Conservation (phyloP, 176 grass and related monocot genomes). For the Eleusine coracana region DNA sequence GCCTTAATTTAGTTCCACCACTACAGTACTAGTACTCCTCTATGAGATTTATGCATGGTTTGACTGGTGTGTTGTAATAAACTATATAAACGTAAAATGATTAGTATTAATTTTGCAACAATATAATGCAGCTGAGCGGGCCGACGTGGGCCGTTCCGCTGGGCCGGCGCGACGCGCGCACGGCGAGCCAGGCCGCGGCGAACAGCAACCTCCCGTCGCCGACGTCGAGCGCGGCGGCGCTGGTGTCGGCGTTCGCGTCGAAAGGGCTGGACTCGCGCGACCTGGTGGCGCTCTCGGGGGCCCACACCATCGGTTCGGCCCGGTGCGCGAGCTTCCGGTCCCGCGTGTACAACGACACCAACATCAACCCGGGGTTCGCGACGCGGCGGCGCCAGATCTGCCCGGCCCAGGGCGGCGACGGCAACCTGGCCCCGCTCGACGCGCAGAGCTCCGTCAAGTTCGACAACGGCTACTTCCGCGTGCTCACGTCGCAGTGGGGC, state of each 20-base stretch:
- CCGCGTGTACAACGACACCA: conserved; percentile 73
- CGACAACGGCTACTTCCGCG: conserved; percentile 75
- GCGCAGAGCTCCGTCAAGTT: conserved; percentile 41
- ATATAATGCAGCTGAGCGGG: conserved; percentile 60
- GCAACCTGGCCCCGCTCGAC: conserved; percentile 63
- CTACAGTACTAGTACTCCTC: no score
- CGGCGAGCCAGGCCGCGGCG: conserved; percentile 65
- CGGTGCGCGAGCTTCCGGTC: conserved; percentile 66
- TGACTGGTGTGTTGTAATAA: not conserved
- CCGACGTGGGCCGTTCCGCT: conserved; percentile 72
- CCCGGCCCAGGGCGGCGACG: conserved; percentile 51
- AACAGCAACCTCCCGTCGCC: conserved; percentile 75
- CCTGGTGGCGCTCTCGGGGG: conserved; percentile 81
- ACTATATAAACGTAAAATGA: not conserved
- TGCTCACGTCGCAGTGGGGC: conserved; percentile 42
- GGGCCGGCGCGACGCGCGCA: conserved; percentile 65
- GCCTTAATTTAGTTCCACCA: no score
- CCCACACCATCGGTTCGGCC: conserved; percentile 80
- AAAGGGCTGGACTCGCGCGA: conserved; percentile 68
- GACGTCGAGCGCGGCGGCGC: conserved; percentile 40
- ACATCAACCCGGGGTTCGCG: conserved; percentile 59
- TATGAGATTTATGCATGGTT: no score
- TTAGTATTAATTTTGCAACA: no score
- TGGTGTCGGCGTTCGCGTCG: conserved; percentile 58
- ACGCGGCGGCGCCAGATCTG: conserved; percentile 40